Base-by-base conservation (phyloP, 495 filamentous ascomycete species). In the Talaromyces proteolyticus region DNA sequence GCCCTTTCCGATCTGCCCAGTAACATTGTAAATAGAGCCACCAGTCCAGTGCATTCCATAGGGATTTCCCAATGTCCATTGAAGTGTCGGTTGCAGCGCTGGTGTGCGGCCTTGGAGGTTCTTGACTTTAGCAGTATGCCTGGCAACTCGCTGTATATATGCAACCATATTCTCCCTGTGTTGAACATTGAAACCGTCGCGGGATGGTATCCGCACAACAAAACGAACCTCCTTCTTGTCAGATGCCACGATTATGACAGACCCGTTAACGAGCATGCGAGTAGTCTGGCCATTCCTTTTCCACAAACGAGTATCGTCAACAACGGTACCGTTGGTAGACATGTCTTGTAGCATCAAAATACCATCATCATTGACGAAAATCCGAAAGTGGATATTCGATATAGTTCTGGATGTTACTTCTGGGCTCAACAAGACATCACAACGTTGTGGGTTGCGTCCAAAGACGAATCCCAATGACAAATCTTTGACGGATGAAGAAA, bases 361-460 rank as follows among this genome's bases (percentile, higher is more conserved):
- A 10, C 81, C 87, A 42, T 86, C 77, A 3, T 79, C 67, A 49
- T 89, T 97, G 45, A 95, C 67, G 58, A 84, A 94, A 49, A 98
- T 95, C 26, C 89, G 83, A 62, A 96, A 98, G 59, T 98, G 93
- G 11, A 80, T 73, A 60, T 96, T 96, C 66, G 91, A 96, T 34
- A 96, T 72, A 46, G 67, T 79, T 46, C 73, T 64, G 2, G 79
- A 75, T 43, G 84, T 74, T 41, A 76, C 63, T 17, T 69, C 63
- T 3, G 68, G 59, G 6, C 71, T 60, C 19, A 92, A 74, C 26
- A 84, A 69, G 25, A 97, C 73, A 63, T 98, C 94, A 61, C 86
- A 92, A 26, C 71, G 71, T n/a, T 50, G 37, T 3, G 55, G 42
- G 54, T 92, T 89, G 38, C 93, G 82, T 19, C 93, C 93, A 64